These are phyloP conservation scores for Aspergillus brunneoviolaceus DNA, from an alignment of 2,329 filamentous ascomycete species.

Conservation along the genomic window DNA sequence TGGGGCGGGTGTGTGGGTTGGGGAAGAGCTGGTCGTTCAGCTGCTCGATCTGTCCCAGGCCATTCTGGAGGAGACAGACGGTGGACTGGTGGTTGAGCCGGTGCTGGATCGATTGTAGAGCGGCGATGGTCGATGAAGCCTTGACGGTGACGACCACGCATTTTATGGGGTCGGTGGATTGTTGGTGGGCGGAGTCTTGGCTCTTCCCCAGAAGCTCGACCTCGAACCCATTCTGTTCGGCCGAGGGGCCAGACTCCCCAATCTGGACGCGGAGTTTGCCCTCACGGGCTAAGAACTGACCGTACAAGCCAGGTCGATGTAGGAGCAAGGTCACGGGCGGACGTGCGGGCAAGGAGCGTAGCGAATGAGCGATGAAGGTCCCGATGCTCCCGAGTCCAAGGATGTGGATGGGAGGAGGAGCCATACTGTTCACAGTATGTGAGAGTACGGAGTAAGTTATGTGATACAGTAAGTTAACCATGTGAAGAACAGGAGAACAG, in stretches of 20 bases:
- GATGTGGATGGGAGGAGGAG: constrained; percentile 13
- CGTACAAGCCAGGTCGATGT: constrained; percentile 12
- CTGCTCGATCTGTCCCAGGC: constrained; percentile 4
- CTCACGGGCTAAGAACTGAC: background rate
- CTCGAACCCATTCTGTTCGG: background rate
- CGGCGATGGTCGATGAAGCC: constrained; percentile 3
- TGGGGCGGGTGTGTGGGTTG: background rate
- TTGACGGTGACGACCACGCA: constrained; percentile 5
- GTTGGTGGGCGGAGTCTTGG: background rate
- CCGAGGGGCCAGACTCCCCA: background rate
- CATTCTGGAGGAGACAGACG: constrained; percentile 8
- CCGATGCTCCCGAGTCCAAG: constrained; percentile 25
- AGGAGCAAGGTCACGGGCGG: constrained; percentile 21
- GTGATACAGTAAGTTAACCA: too few relatives aligned
- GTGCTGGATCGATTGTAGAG: constrained; percentile 6
- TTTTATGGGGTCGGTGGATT: background rate
- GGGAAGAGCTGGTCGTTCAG: background rate
- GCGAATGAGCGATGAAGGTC: constrained; percentile 21
- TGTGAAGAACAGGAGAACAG: too few relatives aligned
- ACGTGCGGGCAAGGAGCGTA: constrained; percentile 18
- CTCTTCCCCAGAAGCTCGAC: background rate
- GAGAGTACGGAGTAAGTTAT: too few relatives aligned
- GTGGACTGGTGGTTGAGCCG: constrained; percentile 6
- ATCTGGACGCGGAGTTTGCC: background rate
- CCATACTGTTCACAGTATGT: background rate